Base-by-base conservation (phyloP, 2,329 filamentous ascomycete species). In the Magnaporthiopsis poae region DNA sequence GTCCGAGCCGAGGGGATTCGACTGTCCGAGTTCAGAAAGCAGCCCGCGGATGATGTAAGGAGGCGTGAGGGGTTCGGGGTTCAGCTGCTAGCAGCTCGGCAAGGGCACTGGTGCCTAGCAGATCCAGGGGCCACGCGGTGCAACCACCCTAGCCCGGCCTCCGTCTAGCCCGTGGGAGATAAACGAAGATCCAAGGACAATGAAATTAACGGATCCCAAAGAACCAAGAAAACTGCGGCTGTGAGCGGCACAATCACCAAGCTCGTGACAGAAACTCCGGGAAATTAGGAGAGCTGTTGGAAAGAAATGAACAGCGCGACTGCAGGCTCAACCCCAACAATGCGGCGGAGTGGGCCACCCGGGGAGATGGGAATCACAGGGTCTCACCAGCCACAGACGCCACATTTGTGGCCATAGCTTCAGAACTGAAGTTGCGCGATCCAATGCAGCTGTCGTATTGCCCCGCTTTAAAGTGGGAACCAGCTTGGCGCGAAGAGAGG, bases 61-160 rank as follows among this genome's bases (percentile, higher is more conserved):
- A 56, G 65, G n/a, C 52, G 66, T 64, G 66, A 67, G 66, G 62
- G 65, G 65, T 62, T 56, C 46, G 46, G 46, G 46, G 21, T 56
- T 56, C 46, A 56, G 46, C 46, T 56, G 46, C 46, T 56, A 56
- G 46, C 46, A 21, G 31, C 31, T 31, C 31, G 46, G 3, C 18
- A 56, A 56, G 18, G n/a, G 46, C 46, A 56, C 21, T n/a, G 46
- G 21, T 56, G 46, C 46, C 46, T 56, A 11, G 46, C 2, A 25
- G 46, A 56, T 56, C 46, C 21, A 5, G 46, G 46, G 46, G 13
- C 21, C 46, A 56, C 18, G 46, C 46, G 46, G 9, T 56, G 18
- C 46, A 56, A 25, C 21, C 46, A n/a, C 18, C 18, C 46, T 56
- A 56, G 21, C 46, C 18, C 9, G 15, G 5, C 3, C 46, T 25